Conservation (phyloP, 2,329 filamentous ascomycete species). For the Fonsecaea multimorphosa region DNA sequence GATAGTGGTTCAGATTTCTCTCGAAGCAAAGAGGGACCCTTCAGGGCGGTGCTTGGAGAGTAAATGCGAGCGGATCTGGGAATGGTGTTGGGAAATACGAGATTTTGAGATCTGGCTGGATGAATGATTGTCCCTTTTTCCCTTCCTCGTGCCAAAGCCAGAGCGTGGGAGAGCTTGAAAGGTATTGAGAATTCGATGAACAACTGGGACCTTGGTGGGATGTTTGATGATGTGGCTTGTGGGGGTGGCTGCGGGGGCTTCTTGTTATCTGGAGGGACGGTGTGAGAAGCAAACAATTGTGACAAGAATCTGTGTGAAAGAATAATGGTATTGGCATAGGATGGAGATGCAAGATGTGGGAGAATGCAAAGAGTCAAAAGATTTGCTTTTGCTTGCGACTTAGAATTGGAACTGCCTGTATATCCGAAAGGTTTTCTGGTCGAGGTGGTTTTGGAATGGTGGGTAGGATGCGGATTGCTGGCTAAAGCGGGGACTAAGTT, state of each 20-base stretch:
- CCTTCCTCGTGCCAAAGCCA: not conserved
- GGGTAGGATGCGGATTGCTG: not conserved
- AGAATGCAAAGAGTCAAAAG: not conserved
- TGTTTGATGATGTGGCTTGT: slow-evolving; percentile 20
- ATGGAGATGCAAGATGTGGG: not conserved
- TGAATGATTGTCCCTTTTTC: not conserved
- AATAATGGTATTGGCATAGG: not conserved
- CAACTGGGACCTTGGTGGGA: slow-evolving; percentile 11
- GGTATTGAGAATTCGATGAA: not conserved
- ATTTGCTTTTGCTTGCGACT: slow-evolving; percentile 1
- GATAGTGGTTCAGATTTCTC: not conserved
- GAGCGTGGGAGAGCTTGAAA: slow-evolving; percentile 9
- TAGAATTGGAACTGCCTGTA: not conserved
- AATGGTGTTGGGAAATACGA: not conserved
- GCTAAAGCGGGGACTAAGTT: slow-evolving; percentile 7
- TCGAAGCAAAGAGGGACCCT: not conserved
- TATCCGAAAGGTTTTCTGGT: slow-evolving; percentile 4
- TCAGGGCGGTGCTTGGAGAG: not conserved
- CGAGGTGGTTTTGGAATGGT: not conserved
- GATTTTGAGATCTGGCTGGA: not conserved
- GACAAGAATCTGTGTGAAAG: slow-evolving; percentile 2
- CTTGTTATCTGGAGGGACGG: slow-evolving; percentile 3
- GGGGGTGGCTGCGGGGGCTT: not conserved
- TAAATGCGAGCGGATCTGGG: not conserved
- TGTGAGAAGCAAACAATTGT: slow-evolving; percentile 9